Evolutionary conservation across 495 filamentous ascomycete species (phyloP).

Genomic region (Tuber calosporum): DNA sequence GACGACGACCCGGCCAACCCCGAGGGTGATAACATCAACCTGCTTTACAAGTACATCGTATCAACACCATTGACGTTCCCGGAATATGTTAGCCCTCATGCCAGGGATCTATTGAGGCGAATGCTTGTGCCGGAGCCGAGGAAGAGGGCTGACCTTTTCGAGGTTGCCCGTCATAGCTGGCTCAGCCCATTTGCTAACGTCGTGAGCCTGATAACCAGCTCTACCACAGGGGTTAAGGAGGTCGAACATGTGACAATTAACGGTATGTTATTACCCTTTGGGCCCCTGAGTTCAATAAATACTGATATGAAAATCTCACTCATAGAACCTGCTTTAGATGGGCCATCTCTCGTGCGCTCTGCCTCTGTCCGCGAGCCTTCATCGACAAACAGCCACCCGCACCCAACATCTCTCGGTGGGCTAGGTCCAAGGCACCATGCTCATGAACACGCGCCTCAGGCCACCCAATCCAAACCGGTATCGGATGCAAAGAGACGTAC

Average conservation of each 20-base stretch:
- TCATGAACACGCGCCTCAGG: conserved; percentile 60
- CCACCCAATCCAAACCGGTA: conserved; percentile 55
- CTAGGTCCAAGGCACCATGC: conserved; percentile 67
- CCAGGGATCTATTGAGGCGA: conserved; percentile 79
- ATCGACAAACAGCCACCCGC: conserved; percentile 55
- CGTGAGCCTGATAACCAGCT: conserved; percentile 92
- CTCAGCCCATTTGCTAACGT: conserved; percentile 91
- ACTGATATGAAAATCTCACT: conserved; percentile 41
- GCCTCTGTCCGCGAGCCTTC: conserved; percentile 84
- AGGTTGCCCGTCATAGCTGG: conserved; percentile 97
- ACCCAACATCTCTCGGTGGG: conserved; percentile 57
- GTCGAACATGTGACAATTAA: conserved; percentile 71
- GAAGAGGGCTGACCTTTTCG: conserved; percentile 91
- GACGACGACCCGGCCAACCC: conserved; percentile 98
- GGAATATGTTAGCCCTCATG: conserved; percentile 97
- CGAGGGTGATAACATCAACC: conserved; percentile 97
- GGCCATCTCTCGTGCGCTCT: conserved; percentile 66
- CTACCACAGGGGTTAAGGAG: conserved; percentile 76
- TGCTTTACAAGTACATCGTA: conserved; percentile 98
- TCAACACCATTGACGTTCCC: conserved; percentile 95
- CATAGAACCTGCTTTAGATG: conserved; percentile 52
- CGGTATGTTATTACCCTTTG: conserved; percentile 23
- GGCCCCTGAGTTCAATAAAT: conserved; percentile 4
- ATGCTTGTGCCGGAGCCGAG: conserved; percentile 95
- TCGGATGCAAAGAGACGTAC: conserved; percentile 87